A percentile compares a stretch with the other conserved stretches of the same genome.
Conservation (phyloP, 805 yeast genomes). For the Teunomyces tritomae region DNA sequence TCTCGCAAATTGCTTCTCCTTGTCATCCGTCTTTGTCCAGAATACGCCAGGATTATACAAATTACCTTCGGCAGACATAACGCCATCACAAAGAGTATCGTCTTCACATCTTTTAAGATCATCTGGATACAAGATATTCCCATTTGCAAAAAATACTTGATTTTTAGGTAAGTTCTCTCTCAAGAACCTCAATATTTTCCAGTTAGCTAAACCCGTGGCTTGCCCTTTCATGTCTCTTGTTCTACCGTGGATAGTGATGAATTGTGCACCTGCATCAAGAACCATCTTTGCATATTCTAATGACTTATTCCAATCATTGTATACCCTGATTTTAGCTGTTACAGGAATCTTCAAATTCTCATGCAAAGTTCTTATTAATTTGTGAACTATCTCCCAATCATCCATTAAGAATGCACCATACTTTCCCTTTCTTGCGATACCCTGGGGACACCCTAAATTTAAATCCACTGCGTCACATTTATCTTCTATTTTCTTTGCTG, state of each 20-base stretch:
- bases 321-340: constrained; percentile 92
- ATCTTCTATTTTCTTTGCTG: constrained; percentile 78
- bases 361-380: constrained; percentile 71
- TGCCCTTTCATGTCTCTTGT: constrained; percentile 98
- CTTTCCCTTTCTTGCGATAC: constrained; percentile 90
- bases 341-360: constrained; percentile 78
- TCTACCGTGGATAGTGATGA: constrained; percentile 91
- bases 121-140: constrained; percentile 87
- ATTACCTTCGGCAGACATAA: constrained; percentile 97
- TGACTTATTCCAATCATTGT: constrained; percentile 78
- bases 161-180: constrained; percentile 74
- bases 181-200: constrained; percentile 73
- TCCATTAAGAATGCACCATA: constrained; percentile 97
- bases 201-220: constrained; percentile 91
- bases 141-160: constrained; percentile 91
- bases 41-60: constrained; percentile 92
- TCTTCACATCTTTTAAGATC: constrained; percentile 71
- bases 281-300: constrained; percentile 87
- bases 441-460: constrained; percentile 97
- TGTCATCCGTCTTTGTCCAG: constrained; percentile 50
- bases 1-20: constrained; percentile 73
- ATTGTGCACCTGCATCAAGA: constrained; percentile 90
- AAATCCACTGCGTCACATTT: constrained; percentile 94
- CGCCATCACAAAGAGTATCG: constrained; percentile 75
- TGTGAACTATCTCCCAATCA: constrained; percentile 83